phyloP scores from a whole-genome alignment of 345 rosid species.

The Orychophragmus violaceus region DNA sequence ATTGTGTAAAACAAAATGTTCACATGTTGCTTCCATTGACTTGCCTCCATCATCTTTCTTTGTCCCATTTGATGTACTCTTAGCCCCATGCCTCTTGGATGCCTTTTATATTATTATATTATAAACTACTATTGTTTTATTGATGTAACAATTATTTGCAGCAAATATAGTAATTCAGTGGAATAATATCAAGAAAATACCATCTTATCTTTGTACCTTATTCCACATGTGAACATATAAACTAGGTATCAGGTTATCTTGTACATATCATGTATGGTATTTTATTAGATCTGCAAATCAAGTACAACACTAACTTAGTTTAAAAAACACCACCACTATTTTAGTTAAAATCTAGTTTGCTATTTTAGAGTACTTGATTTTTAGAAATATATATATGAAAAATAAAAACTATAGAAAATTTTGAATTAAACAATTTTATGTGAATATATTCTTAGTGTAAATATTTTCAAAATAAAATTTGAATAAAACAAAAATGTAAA shows the following conservation, averaged over 20 bases:
- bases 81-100: slow-evolving; percentile 33
- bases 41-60: slow-evolving; percentile 28
- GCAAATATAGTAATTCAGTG: slow-evolving; percentile 9
- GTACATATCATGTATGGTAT: slow-evolving; percentile 9
- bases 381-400: no score
- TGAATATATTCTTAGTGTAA: not conserved
- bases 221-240: slow-evolving; percentile 25
- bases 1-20: slow-evolving; percentile 2
- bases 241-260: slow-evolving; percentile 20
- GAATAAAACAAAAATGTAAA: not conserved
- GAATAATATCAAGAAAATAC: not conserved
- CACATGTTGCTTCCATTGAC: slow-evolving; percentile 33
- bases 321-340: no score
- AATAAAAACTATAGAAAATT: no score
- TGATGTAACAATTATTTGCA: slow-evolving; percentile 17
- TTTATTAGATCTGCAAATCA: not conserved
- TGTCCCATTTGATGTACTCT: slow-evolving; percentile 34
- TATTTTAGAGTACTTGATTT: no score
- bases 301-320: not conserved
- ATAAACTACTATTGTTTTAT: slow-evolving; percentile 11
- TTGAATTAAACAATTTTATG: not conserved
- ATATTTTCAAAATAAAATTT: not conserved
- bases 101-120: not conserved
- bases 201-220: slow-evolving; percentile 25
- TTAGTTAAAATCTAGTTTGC: no score